Evolutionary conservation across 106 monocot species (phyloP).

Genomic region (Dendrobium nobile): DNA sequence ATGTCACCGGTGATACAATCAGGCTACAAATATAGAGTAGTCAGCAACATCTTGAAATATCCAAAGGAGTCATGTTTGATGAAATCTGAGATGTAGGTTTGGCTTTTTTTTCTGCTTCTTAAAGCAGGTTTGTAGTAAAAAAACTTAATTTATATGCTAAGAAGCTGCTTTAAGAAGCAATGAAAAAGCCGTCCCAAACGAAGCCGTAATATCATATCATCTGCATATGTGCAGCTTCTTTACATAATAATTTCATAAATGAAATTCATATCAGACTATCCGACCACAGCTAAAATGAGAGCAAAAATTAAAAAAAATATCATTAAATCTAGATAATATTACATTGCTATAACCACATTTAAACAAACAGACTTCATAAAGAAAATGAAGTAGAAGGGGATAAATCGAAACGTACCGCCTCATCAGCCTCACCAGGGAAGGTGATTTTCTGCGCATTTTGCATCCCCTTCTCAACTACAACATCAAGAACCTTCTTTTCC

Average conservation of each 20-base stretch:
- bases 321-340: not conserved
- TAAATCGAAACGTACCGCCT: conserved; percentile 37
- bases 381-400: not conserved
- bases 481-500: conserved; percentile 59
- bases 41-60: not conserved
- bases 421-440: conserved; percentile 56
- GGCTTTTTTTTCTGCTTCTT: too few relatives aligned
- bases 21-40: conserved; percentile 30
- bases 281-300: not conserved
- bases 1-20: conserved; percentile 42
- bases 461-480: conserved; percentile 44
- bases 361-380: not conserved
- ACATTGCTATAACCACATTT: not conserved
- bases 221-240: too few relatives aligned
- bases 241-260: too few relatives aligned
- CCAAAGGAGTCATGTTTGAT: too few relatives aligned
- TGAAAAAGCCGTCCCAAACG: too few relatives aligned
- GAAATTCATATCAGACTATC: too few relatives aligned
- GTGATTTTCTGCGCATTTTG: conserved; percentile 52
- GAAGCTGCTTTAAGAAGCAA: too few relatives aligned
- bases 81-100: too few relatives aligned
- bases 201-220: too few relatives aligned
- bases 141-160: too few relatives aligned
- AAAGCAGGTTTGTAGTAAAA: too few relatives aligned
- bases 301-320: not conserved